Evolutionary conservation across 2,329 filamentous ascomycete genomes (phyloP).

Genomic region (Tolypocladium ophioglossoides): DNA sequence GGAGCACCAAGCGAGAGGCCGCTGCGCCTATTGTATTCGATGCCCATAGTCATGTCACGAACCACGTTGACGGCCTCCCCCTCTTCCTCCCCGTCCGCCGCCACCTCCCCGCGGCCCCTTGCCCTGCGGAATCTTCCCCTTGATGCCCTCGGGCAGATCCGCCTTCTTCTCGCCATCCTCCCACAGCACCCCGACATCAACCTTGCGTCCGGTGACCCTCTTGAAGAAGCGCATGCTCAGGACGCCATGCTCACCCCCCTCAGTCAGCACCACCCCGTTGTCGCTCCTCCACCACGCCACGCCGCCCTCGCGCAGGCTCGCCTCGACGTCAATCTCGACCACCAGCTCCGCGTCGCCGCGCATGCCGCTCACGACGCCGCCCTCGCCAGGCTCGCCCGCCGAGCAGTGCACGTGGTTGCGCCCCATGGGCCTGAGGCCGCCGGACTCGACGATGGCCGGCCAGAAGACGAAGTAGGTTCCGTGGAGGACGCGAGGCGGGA

Average conservation of each 20-base stretch:
- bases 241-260: constrained; percentile 46
- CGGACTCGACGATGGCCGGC: constrained; percentile 60
- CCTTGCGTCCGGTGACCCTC: constrained; percentile 53
- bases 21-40: background rate
- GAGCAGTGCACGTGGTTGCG: constrained; percentile 89
- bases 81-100: constrained; percentile 21
- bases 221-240: constrained; percentile 60
- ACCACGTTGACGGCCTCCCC: constrained; percentile 17
- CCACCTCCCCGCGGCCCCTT: constrained; percentile 35
- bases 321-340: constrained; percentile 63
- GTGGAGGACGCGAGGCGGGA: constrained; percentile 66
- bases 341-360: constrained; percentile 64
- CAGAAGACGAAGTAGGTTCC: constrained; percentile 82
- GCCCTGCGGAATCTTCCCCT: constrained; percentile 34
- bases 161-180: constrained; percentile 55
- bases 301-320: constrained; percentile 49
- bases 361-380: constrained; percentile 68
- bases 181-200: constrained; percentile 56
- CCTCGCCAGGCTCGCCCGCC: constrained; percentile 48
- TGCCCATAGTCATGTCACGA: background rate
- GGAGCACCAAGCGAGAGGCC: background rate
- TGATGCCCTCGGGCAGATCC: constrained; percentile 54
- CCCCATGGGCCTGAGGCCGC: constrained; percentile 71
- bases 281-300: constrained; percentile 65
- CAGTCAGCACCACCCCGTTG: constrained; percentile 64